Percentiles rank a stretch among this genome's conserved stretches.
phyloP scores from a whole-genome alignment of 2,329 filamentous ascomycete genomes.

The Colletotrichum trifolii region DNA sequence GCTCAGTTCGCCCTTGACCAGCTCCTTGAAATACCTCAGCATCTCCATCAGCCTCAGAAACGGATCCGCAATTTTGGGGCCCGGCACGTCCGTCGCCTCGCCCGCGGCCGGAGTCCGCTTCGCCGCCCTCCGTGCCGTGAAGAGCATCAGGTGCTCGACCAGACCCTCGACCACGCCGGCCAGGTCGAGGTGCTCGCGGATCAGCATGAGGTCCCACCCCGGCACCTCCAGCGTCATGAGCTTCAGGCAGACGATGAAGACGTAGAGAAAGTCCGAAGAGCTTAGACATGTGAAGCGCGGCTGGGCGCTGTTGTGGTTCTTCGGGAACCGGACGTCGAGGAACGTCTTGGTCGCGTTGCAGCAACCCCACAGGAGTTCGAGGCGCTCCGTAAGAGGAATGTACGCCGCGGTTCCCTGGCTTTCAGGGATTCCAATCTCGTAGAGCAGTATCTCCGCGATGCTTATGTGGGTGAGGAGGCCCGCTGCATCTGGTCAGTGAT shows the following conservation, averaged over 20 bases:
- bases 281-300: constrained; percentile 57
- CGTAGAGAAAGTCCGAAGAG: constrained; percentile 59
- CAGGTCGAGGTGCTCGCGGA: constrained; percentile 50
- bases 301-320: constrained; percentile 39
- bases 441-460: constrained; percentile 59
- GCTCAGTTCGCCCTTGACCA: constrained; percentile 30
- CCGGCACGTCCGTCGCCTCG: constrained; percentile 5
- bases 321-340: constrained; percentile 49
- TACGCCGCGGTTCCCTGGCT: constrained; percentile 43
- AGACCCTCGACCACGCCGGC: constrained; percentile 45
- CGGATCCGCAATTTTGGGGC: constrained; percentile 27
- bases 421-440: constrained; percentile 58
- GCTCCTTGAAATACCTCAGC: constrained; percentile 37
- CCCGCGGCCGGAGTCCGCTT: constrained; percentile 9
- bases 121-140: constrained; percentile 41
- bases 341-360: constrained; percentile 53
- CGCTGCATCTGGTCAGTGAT: constrained; percentile 41
- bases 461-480: constrained; percentile 54
- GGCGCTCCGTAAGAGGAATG: constrained; percentile 51
- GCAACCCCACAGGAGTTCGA: constrained; percentile 59
- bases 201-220: constrained; percentile 56
- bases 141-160: constrained; percentile 43
- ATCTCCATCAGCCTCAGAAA: constrained; percentile 38
- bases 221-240: constrained; percentile 57
- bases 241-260: constrained; percentile 58